Percentiles rank a stretch among this genome's conserved stretches.
Evolutionary conservation across 1,284 basidiomycete species (phyloP).

Genomic region (Austroboletus novae-zelandiae): DNA sequence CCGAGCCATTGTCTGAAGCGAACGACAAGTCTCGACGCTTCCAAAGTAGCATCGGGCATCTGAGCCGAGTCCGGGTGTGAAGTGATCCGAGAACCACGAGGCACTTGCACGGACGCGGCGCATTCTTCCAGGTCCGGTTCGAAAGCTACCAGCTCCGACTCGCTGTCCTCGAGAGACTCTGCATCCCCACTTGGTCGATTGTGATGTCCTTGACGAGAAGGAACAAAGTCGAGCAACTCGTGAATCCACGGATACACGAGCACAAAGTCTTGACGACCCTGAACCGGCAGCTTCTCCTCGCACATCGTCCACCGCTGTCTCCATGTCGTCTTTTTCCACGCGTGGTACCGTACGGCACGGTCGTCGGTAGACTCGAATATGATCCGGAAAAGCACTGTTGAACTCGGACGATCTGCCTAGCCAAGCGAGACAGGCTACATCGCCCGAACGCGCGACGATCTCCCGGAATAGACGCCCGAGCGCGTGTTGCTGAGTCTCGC

Average conservation of each 20-base stretch:
- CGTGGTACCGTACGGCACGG: background rate
- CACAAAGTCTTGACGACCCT: constrained; percentile 2
- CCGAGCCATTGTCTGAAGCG: constrained; percentile 12
- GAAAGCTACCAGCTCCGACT: background rate
- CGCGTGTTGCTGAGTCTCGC: too few relatives aligned
- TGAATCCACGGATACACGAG: constrained; percentile 22
- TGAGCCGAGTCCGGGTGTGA: background rate
- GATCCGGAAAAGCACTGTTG: constrained; percentile 24
- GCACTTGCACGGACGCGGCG: background rate
- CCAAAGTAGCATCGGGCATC: background rate
- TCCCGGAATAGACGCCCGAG: constrained; percentile 16
- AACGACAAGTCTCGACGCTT: constrained; percentile 2
- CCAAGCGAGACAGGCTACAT: constrained; percentile 18
- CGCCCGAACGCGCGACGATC: constrained; percentile 15
- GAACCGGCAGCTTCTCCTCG: constrained; percentile 1
- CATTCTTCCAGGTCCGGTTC: background rate
- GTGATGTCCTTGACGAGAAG: background rate
- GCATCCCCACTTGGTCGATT: background rate
- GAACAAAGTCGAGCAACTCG: constrained; percentile 5
- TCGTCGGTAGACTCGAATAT: constrained; percentile 16
- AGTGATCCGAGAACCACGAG: too few relatives aligned
- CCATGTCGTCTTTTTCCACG: constrained; percentile 8
- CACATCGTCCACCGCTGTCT: background rate
- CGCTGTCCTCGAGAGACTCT: background rate
- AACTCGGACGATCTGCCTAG: constrained; percentile 20